These are phyloP conservation scores for Dendrocalamus latiflorus DNA, from an alignment of 202 grass and related monocot species.

Conservation along the genomic window DNA sequence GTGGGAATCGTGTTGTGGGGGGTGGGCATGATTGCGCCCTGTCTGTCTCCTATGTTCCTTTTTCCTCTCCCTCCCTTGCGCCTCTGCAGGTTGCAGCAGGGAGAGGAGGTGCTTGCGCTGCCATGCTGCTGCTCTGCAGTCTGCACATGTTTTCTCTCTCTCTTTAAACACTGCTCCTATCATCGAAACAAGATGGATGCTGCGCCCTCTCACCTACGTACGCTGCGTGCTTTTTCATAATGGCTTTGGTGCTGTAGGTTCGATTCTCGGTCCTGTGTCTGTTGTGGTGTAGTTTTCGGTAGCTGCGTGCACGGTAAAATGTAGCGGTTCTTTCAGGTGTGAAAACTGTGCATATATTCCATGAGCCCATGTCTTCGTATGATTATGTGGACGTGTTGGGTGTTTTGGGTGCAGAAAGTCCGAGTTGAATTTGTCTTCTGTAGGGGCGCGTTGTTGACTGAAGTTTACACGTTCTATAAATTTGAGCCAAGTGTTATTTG, in stretches of 20 bases:
- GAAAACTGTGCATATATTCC: neutral
- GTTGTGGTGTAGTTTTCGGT: neutral
- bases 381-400: neutral
- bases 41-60: slow-evolving; percentile 10
- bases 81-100: neutral
- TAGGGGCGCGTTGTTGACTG: neutral
- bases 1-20: slow-evolving; percentile 35
- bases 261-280: neutral
- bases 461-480: neutral
- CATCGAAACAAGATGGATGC: slow-evolving; percentile 8
- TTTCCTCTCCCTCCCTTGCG: neutral
- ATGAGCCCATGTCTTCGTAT: neutral
- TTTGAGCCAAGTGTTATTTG: too few species aligned
- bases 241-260: neutral
- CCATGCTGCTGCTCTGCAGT: neutral
- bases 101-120: neutral
- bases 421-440: neutral
- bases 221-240: neutral
- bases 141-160: too few species aligned
- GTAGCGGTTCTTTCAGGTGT: neutral
- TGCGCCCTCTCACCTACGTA: neutral
- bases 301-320: neutral
- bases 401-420: slow-evolving; percentile 7
- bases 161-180: neutral
- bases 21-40: slow-evolving; percentile 40